Evolutionary conservation across 2,329 filamentous ascomycete species (phyloP).

Genomic region (Cladophialophora psammophila): DNA sequence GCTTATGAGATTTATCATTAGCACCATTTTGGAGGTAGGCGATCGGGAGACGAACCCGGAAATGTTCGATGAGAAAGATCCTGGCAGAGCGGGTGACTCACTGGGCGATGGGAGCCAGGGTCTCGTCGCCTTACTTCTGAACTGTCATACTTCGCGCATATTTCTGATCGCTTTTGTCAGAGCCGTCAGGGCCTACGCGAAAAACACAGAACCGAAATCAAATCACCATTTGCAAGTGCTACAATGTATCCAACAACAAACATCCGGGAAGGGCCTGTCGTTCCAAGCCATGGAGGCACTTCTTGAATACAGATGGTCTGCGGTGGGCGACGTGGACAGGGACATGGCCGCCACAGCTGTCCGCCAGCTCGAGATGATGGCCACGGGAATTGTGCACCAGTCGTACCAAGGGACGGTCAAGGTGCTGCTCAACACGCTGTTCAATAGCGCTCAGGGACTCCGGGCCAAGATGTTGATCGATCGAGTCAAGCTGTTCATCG

Average conservation of each 20-base stretch:
- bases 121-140: slow-evolving; percentile 62
- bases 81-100: slow-evolving; percentile 31
- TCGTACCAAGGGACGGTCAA: slow-evolving; percentile 58
- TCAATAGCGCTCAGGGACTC: slow-evolving; percentile 70
- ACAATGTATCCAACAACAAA: slow-evolving; percentile 51
- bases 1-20: slow-evolving; percentile 63
- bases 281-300: slow-evolving; percentile 37
- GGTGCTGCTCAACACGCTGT: slow-evolving; percentile 70
- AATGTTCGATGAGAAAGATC: slow-evolving; percentile 35
- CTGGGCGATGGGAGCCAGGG: slow-evolving; percentile 43
- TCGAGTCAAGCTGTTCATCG: slow-evolving; percentile 65
- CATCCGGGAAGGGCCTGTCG: slow-evolving; percentile 35
- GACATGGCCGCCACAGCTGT: slow-evolving; percentile 31
- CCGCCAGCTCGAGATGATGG: slow-evolving; percentile 41
- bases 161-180: slow-evolving; percentile 68
- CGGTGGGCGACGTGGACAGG: slow-evolving; percentile 42
- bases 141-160: slow-evolving; percentile 76
- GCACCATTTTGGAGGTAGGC: slow-evolving; percentile 58
- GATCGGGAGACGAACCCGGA: slow-evolving; percentile 44
- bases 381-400: slow-evolving; percentile 35
- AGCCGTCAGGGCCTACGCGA: slow-evolving; percentile 35
- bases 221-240: slow-evolving; percentile 58
- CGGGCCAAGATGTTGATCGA: slow-evolving; percentile 68
- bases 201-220: slow-evolving; percentile 66
- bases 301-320: slow-evolving; percentile 34